A percentile compares a stretch with the other conserved stretches of the same genome.
These are phyloP conservation scores for Xylaria sp. DNA, from an alignment of 2,329 filamentous ascomycete genomes.

Conservation along the genomic window DNA sequence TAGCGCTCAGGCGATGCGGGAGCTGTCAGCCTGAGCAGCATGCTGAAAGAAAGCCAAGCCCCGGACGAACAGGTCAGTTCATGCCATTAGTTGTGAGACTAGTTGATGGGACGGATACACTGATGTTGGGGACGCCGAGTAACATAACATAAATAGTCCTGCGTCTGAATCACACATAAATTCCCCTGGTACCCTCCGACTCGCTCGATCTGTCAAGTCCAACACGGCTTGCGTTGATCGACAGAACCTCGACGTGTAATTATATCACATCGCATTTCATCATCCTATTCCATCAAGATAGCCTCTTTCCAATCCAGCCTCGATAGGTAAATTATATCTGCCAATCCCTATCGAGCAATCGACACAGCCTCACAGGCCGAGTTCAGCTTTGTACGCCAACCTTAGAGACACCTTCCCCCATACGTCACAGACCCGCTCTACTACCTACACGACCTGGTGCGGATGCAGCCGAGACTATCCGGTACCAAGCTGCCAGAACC, in stretches of 20 bases:
- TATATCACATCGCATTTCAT: conserved; percentile 29
- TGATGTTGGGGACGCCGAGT: neutral
- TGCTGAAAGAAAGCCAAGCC: conserved; percentile 15
- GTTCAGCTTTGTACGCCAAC: conserved; percentile 32
- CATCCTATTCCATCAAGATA: conserved; percentile 24
- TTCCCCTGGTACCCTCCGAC: conserved; percentile 30
- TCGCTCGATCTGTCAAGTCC: conserved; percentile 24
- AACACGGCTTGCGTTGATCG: conserved; percentile 32
- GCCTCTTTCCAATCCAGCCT: neutral
- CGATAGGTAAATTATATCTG: neutral
- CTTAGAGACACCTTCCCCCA: conserved; percentile 26
- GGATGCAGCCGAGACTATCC: conserved; percentile 36
- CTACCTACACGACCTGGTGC: conserved; percentile 16
- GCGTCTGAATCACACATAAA: conserved; percentile 32
- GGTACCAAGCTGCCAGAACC: conserved; percentile 17
- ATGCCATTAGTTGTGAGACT: conserved; percentile 8
- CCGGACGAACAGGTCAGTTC: neutral
- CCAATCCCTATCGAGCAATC: conserved; percentile 11
- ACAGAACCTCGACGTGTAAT: conserved; percentile 20
- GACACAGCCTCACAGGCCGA: conserved; percentile 14
- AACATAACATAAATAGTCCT: neutral
- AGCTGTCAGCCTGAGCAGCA: conserved; percentile 35
- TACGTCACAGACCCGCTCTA: conserved; percentile 6
- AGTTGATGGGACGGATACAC: neutral
- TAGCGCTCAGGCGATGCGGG: conserved; percentile 16